Percentiles rank a stretch among this genome's conserved stretches.
Evolutionary conservation across 2,329 filamentous ascomycete genomes (phyloP).

Genomic region (Stemphylium lycopersici): DNA sequence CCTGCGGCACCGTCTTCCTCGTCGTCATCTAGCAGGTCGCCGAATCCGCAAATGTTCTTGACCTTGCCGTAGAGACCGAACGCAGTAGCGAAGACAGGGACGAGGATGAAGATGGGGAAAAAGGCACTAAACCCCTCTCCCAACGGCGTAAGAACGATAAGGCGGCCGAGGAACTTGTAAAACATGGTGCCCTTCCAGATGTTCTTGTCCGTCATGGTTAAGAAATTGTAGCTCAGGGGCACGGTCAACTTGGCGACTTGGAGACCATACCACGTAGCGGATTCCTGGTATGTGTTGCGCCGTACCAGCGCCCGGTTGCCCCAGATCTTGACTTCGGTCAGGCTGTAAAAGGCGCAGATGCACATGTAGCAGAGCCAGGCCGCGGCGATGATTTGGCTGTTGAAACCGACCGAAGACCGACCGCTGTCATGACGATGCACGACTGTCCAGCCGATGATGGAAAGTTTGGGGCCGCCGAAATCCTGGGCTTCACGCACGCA

Average conservation of each 20-base stretch:
- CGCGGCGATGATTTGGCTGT: slow-evolving; percentile 82
- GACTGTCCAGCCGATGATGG: slow-evolving; percentile 70
- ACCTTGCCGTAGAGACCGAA: slow-evolving; percentile 90
- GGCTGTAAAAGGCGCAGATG: slow-evolving; percentile 80
- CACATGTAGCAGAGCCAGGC: slow-evolving; percentile 98
- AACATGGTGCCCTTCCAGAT: slow-evolving; percentile 82
- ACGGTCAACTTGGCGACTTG: slow-evolving; percentile 93
- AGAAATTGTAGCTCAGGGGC: slow-evolving; percentile 93
- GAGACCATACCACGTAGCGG: slow-evolving; percentile 93
- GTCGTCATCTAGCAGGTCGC: slow-evolving; percentile 77
- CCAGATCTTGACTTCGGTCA: slow-evolving; percentile 97
- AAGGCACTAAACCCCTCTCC: slow-evolving; percentile 85
- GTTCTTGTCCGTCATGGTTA: slow-evolving; percentile 79
- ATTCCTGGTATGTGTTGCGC: slow-evolving; percentile 90
- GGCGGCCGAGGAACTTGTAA: slow-evolving; percentile 81
- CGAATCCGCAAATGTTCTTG: slow-evolving; percentile 78
- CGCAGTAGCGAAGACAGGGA: slow-evolving; percentile 83
- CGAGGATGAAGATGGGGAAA: slow-evolving; percentile 84
- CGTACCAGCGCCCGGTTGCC: slow-evolving; percentile 88
- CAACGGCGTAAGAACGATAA: slow-evolving; percentile 82
- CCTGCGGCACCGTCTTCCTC: slow-evolving; percentile 68
- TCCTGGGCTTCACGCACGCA: slow-evolving; percentile 75
- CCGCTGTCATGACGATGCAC: slow-evolving; percentile 76
- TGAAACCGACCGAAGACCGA: slow-evolving; percentile 79
- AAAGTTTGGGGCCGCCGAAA: slow-evolving; percentile 67